Evolutionary conservation across 805 yeast species (phyloP), one percentile per base, ranked within the genome.

Genomic region (Lipomyces oligophaga): DNA sequence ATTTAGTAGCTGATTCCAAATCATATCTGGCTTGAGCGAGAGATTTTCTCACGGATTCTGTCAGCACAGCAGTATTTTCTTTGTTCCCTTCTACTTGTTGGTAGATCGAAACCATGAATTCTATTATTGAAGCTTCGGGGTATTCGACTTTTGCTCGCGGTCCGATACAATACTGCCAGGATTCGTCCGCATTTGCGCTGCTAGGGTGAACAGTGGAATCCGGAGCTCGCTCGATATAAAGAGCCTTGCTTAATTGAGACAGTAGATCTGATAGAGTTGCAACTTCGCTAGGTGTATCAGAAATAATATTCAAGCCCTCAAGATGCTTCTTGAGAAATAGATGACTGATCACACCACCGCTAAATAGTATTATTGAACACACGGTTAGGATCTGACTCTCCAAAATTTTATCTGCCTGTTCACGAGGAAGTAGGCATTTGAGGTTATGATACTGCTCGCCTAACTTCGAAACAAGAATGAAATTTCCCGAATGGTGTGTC

Each of bases 91-190:
- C n/a, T n/a, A n/a, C n/a, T n/a, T n/a, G n/a, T n/a, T n/a, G n/a
- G n/a, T n/a, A n/a, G n/a, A n/a, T n/a, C n/a, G n/a, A 15, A n/a
- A 42, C 46, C 16, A 44, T 37, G 26, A 52, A 49, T 10, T 43
- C 45, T 2, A 39, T 35, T 15, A 52, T 31, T 3, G 50, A 43
- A 2, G 34, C 30, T 35, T 52, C 47, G 4, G 45, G 16, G n/a
- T 48, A 22, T 27, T 49, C 56, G 16, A 35, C 24, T 24, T 41
- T 49, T 2, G 52, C 56, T 3, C 56, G 47, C 2, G 56, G 56
- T 3, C 56, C 56, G 20, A 52, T 11, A 21, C 25, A 34, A 39
- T 49, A 52, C 5, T 36, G 34, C 49, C 49, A 52, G 15, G 20
- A 28, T 6, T 35, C 26, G 3, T 51, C 55, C 11, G 40, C 47